phyloP scores from a whole-genome alignment of 768 basidiomycete species.

The Boletus sp. region DNA sequence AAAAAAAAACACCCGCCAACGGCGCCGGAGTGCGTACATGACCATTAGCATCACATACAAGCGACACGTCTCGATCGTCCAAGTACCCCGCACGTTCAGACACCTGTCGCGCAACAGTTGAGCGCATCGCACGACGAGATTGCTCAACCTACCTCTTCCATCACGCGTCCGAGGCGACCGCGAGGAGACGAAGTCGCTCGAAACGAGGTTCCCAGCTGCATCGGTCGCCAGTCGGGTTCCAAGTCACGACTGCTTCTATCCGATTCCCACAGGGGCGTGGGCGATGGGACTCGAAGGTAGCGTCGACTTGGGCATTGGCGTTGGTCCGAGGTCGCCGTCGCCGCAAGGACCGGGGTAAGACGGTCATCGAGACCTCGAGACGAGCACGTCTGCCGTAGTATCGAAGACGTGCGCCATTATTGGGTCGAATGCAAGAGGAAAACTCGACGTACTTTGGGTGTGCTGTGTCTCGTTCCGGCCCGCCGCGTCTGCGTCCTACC shows the following conservation, averaged over 20 bases:
- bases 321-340: background rate
- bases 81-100: background rate
- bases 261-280: slow-evolving; percentile 8
- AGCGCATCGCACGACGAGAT: background rate
- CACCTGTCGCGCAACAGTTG: slow-evolving; percentile 5
- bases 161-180: slow-evolving; percentile 12
- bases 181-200: slow-evolving; percentile 12
- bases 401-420: background rate
- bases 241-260: slow-evolving; percentile 1
- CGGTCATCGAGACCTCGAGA: background rate
- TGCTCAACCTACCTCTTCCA: slow-evolving; percentile 18
- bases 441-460: background rate
- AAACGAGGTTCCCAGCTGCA: slow-evolving; percentile 3
- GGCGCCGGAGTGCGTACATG: background rate
- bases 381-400: background rate
- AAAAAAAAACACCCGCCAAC: background rate
- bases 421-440: no score
- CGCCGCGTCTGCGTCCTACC: background rate
- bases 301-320: background rate
- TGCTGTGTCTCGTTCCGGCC: background rate
- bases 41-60: background rate
- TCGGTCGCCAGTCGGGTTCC: background rate
- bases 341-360: background rate
- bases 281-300: slow-evolving; percentile 18
- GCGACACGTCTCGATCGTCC: background rate